Base-by-base conservation (phyloP, 106 monocot species). In the Agapanthus africanus region DNA sequence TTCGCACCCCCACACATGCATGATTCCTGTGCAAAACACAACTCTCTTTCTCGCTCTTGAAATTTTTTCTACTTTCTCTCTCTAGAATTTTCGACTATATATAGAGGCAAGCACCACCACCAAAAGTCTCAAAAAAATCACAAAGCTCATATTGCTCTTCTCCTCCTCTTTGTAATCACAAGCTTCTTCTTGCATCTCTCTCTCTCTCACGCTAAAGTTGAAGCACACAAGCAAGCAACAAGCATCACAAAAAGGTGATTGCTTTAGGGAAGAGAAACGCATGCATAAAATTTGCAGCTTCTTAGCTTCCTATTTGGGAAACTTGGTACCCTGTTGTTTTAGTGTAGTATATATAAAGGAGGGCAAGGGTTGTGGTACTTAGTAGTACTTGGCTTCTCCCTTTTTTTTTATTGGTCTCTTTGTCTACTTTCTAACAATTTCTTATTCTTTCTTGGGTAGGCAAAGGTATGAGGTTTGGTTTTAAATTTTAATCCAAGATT, bases 21-120 rank as follows among this genome's bases (percentile, higher is more conserved):
- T 83, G 83, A 79, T 72, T 79, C 40, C 68, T 74, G 52, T 75
- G 78, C 27, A n/a, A 65, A 46, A 11, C 38, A 7, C 27, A 59
- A n/a, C 21, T 49, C 8, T 35, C 21, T 35, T 37, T 51, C 66
- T 72, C 75, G 46, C 37, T 78, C 60, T 67, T 70, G 34, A 60
- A 34, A 56, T 28, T 28, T 10, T 28, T 6, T 28, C 1, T 3
- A n/a, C n/a, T n/a, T n/a, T 30, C 61, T 61, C 61, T 61, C 61
- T 61, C 61, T 61, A 61, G 4, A 61, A 19, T 35, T 36, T 13
- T 61, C 61, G 19, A n/a, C 61, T 61, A 61, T 61, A 61, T 35
- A 61, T 61, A 61, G 61, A 57, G 28, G 1, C 7, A 15, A 1
- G n/a, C 70, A 54, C 76, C 67, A 67, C 37, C 46, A 49, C 46